Conservation (phyloP, 1,284 basidiomycete species). For the Cutaneotrichosporon sp. region DNA sequence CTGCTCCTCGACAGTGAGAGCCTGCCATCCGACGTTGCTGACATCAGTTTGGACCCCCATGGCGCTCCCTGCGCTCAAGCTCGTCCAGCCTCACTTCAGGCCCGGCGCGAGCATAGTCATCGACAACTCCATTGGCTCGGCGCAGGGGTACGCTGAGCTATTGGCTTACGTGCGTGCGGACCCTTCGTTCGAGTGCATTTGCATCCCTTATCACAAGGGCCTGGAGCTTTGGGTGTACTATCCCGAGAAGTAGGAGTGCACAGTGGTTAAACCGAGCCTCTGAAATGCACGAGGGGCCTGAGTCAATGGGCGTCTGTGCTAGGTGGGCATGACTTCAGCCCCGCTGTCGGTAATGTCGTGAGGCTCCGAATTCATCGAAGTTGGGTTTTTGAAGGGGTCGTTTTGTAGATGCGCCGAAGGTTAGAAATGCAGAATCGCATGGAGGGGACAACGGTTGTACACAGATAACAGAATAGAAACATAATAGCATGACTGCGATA, state of each 20-base stretch:
- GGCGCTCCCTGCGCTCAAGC: conserved; percentile 24
- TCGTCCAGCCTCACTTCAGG: conserved; percentile 22
- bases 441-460: no score
- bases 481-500: no score
- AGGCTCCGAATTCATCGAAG: no score
- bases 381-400: no score
- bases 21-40: not conserved
- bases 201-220: conserved; percentile 26
- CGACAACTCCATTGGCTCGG: conserved; percentile 20
- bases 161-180: conserved; percentile 7
- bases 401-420: no score
- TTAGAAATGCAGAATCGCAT: no score
- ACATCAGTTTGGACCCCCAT: conserved; percentile 29
- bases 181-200: conserved; percentile 6
- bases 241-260: not conserved
- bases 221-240: conserved; percentile 26
- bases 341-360: no score
- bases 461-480: no score
- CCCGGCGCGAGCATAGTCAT: conserved; percentile 23
- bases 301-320: no score
- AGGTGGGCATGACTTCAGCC: no score
- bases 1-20: conserved; percentile 34
- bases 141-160: conserved; percentile 24
- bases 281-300: no score
- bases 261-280: no score